Evolutionary conservation across 352 stramenopile genomes (phyloP).

Genomic region (Pythium insidiosum): DNA sequence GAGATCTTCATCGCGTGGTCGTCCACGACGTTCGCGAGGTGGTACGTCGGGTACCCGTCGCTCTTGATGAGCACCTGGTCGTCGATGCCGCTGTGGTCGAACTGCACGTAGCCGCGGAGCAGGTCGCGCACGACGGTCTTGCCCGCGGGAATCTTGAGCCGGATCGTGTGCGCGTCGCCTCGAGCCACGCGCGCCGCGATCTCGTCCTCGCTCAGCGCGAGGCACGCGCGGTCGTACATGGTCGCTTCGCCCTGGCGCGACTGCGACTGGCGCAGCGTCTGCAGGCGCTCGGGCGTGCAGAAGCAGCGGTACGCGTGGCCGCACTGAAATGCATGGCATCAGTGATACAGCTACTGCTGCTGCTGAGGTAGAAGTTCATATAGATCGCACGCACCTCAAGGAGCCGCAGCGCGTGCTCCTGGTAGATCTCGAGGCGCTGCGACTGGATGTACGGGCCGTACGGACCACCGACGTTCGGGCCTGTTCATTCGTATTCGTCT

Average conservation of each 20-base stretch:
- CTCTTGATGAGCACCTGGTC: constrained; percentile 92
- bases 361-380: no score
- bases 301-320: constrained; percentile 97
- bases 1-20: constrained; percentile 97
- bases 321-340: constrained; percentile 20
- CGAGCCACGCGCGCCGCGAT: constrained; percentile 83
- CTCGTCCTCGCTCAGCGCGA: constrained; percentile 86
- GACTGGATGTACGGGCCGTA: constrained; percentile 97
- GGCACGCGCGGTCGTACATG: constrained; percentile 97
- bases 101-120: constrained; percentile 91
- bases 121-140: constrained; percentile 94
- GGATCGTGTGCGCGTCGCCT: constrained; percentile 88
- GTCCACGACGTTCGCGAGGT: constrained; percentile 93
- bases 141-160: constrained; percentile 92
- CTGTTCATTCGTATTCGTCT: constrained; percentile 17
- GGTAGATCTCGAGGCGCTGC: constrained; percentile 93
- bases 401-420: constrained; percentile 84
- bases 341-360: no score
- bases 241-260: constrained; percentile 85
- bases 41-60: constrained; percentile 91
- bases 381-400: constrained; percentile 63
- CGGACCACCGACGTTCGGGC: constrained; percentile 82
- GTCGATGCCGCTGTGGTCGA: constrained; percentile 84
- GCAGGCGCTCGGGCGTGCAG: constrained; percentile 92
- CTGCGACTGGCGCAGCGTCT: constrained; percentile 87